Evolutionary conservation across 2,329 filamentous ascomycete genomes (phyloP), one percentile per base, ranked within the genome.

Genomic region (Blastomyces emzantsi): DNA sequence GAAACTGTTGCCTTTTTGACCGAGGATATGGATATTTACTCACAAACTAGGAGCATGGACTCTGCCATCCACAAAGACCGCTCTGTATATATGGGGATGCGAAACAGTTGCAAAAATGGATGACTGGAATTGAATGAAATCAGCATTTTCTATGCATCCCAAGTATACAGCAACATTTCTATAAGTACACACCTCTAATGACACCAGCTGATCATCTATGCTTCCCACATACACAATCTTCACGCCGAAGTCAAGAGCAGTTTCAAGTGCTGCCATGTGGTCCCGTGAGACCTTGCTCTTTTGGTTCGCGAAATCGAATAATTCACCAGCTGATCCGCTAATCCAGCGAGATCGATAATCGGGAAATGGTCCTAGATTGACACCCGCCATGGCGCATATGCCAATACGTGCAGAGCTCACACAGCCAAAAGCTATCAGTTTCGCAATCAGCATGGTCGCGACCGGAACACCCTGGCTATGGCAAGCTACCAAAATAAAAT

Each of bases 391-490:
- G 69, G 81, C 92, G 72, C 94, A 97, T 13, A 99, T 83, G 1
- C 93, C 92, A 56, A 99, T 87, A 61, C 87, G 87, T 6, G 89
- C 84, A 51, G 84, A 83, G 17, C 86, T 87, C 39, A 97, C 83
- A 68, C 94, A 90, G 1, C 92, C 92, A 64, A 97, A 87, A 62
- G 94, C 89, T 62, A 99, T 92, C 52, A 99, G 81, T 75, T 96
- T 97, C 5, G 92, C 91, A 5, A 97, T 82, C 3, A 99, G 81
- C 87, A 97, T 97, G 65, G 96, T 84, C 6, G 90, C 88, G 0
- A 99, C 94, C 0, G 94, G 94, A 0, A 97, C 94, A 28, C 94
- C 94, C 75, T 99, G 94, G 2, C 91, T 96, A 74, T 99, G 94
- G 65, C 92, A 96, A 2, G 91, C 91, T n/a, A 99, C 80, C 49